Evolutionary conservation across 345 rosid genomes (phyloP), one percentile per base, ranked within the genome.

Genomic region (Sonneratia caseolaris): DNA sequence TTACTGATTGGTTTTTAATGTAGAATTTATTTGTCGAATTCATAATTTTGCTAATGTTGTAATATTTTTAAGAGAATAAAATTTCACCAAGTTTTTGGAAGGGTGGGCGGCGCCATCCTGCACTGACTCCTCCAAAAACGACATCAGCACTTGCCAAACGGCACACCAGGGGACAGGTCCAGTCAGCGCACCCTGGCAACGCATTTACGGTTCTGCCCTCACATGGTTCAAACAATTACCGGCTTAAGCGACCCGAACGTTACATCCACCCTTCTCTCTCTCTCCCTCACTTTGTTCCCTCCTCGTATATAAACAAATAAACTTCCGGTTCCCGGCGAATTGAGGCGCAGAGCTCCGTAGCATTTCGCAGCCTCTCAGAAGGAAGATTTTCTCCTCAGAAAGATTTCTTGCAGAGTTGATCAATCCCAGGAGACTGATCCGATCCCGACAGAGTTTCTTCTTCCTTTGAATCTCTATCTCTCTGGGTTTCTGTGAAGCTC

Each of bases 241-340:
- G n/a, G 55, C 18, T 18, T 14, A 45, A 22, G 56, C 19, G 24
- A 73, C 72, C 76, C 75, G 78, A 82, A 61, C 81, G 79, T 71
- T 74, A 75, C 78, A 78, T 76, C 72, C 71, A 79, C 67, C 75
- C 74, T 21, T 66, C 51, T 19, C 53, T 43, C 51, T 66, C 48
- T 67, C 70, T 37, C 68, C 37, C 24, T 8, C 2, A 2, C 51
- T 11, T 11, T 9, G 51, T 64, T 38, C 10, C 24, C 47, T 66
- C 70, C 49, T 21, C 45, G 18, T 45, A 68, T 68, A 68, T 68
- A 68, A 68, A 68, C 70, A 42, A 40, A 67, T 67, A 67, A 67
- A 67, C 37, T 68, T 68, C 56, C 53, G 55, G 36, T 77, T 78
- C 77, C 85, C 81, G 84, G 83, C 81, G 84, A 81, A 79, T 77